phyloP scores from a whole-genome alignment of 2,329 filamentous ascomycete genomes.

The Calonectria hawksworthii region DNA sequence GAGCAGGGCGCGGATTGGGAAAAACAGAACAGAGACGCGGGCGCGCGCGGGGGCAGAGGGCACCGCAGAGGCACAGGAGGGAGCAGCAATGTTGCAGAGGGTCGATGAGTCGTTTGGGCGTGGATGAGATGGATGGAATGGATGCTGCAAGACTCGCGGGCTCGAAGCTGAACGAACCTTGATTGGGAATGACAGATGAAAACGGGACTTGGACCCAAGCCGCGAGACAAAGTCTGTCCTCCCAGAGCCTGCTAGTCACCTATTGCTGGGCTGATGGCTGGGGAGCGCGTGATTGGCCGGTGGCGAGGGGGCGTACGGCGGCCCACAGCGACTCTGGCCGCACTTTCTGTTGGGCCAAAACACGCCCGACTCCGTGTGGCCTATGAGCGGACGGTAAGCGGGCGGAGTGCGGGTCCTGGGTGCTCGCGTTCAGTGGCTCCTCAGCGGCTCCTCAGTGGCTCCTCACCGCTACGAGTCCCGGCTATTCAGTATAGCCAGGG shows the following conservation, averaged over 20 bases:
- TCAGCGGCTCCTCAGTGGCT: conserved; percentile 13
- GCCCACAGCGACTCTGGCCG: conserved; percentile 30
- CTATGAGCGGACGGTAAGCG: neutral
- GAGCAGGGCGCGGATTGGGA: conserved; percentile 22
- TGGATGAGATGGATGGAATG: conserved; percentile 33
- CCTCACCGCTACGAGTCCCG: conserved; percentile 24
- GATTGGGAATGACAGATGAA: conserved; percentile 38
- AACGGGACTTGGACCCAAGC: conserved; percentile 39
- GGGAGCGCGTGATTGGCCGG: conserved; percentile 40
- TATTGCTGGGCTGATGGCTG: conserved; percentile 23
- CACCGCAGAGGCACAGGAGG: conserved; percentile 14
- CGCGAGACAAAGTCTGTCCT: conserved; percentile 41
- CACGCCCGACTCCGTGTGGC: neutral
- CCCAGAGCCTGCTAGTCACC: conserved; percentile 1
- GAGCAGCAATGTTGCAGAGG: conserved; percentile 12
- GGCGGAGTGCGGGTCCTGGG: neutral
- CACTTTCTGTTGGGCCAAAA: conserved; percentile 28
- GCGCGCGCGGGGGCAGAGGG: conserved; percentile 25
- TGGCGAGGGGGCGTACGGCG: conserved; percentile 34
- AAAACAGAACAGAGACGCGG: conserved; percentile 28
- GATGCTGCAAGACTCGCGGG: conserved; percentile 27
- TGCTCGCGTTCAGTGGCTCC: conserved; percentile 17
- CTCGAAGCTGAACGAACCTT: conserved; percentile 41
- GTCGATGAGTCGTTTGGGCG: conserved; percentile 32
- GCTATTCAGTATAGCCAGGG: neutral